Base-by-base conservation (phyloP, 2,329 filamentous ascomycete genomes). In the Xylaria sp. region DNA sequence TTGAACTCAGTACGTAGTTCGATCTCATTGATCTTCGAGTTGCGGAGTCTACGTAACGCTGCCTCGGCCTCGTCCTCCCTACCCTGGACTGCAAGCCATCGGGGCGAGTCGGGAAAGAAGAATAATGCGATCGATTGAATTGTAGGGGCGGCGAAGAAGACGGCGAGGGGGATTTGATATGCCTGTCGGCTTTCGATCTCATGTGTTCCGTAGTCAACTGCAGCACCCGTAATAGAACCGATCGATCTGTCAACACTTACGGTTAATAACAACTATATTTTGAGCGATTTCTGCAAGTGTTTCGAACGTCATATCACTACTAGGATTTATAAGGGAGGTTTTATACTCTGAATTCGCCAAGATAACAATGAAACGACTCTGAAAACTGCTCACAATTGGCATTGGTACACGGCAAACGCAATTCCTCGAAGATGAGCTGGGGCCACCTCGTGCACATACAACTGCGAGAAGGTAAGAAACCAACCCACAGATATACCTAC, bases 21-120 rank as follows among this genome's bases (percentile, higher is more conserved):
- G 6, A 41, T 33, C 62, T 78, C 76, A 5, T 77, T 62, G 46
- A 79, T 79, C 28, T 69, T 67, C 18, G 64, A 66, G 61, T 78
- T 78, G 25, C 78, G 77, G 9, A 79, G 75, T 31, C 59, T 64
- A 4, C 77, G 75, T 46, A 79, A 69, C 6, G 78, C 70, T 3
- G 64, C 66, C 54, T 75, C 68, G 2, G 80, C 78, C 8, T 77
- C 77, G 1, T 76, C 74, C 20, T 79, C 75, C 1, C 72, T 76
- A n/a, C 78, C 79, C 52, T 80, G 77, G 8, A 78, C 78, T 70
- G 79, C 79, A 15, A 82, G 77, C 80, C 80, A 82, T 13, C 80
- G 75, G 0, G 80, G 81, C 36, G 78, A 80, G 64, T 82, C 80
- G 0, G 80, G 81, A 31, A 82, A 78, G 68, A 79, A 79, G 52